A percentile compares a stretch with the other conserved stretches of the same genome.
These are phyloP conservation scores for Quercus variabilis DNA, from an alignment of 306 rosid genomes.

Conservation along the genomic window DNA sequence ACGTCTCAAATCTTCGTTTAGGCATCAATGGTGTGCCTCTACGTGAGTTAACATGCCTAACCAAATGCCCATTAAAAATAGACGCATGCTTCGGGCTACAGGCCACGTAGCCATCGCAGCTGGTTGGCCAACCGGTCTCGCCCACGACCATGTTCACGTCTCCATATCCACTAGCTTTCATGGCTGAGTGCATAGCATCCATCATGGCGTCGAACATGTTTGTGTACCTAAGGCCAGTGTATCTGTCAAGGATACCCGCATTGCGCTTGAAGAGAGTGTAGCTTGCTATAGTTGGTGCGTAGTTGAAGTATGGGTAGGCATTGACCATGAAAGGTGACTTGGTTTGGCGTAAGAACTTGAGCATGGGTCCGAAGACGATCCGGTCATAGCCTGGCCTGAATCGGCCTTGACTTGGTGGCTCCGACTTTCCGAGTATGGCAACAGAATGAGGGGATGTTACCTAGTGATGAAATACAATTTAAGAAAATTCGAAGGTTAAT, in stretches of 20 bases:
- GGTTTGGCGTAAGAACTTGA: constrained; percentile 50
- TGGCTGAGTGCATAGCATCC: constrained; percentile 72
- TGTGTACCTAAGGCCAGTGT: constrained; percentile 51
- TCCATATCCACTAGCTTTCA: constrained; percentile 54
- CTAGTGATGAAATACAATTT: constrained; percentile 18
- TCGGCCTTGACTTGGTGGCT: constrained; percentile 67
- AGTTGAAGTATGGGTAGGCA: constrained; percentile 84
- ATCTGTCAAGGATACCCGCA: constrained; percentile 45
- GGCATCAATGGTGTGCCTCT: constrained; percentile 95
- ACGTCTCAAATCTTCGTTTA: constrained; percentile 62
- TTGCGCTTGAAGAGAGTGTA: constrained; percentile 62
- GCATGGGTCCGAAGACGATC: constrained; percentile 51
- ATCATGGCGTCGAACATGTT: constrained; percentile 68
- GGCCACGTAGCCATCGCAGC: constrained; percentile 69
- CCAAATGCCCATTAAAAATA: constrained; percentile 42
- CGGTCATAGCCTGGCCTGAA: constrained; percentile 62
- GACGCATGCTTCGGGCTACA: constrained; percentile 58
- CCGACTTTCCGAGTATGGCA: constrained; percentile 48
- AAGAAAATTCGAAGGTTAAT: too few relatives aligned
- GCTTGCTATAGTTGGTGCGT: constrained; percentile 47
- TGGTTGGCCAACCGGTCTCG: constrained; percentile 92
- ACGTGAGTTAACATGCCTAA: constrained; percentile 47
- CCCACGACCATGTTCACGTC: constrained; percentile 58
- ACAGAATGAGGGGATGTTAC: constrained; percentile 77
- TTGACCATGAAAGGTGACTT: constrained; percentile 76